phyloP scores from a whole-genome alignment of 352 stramenopile genomes.

The Globisporangium barbulae region DNA sequence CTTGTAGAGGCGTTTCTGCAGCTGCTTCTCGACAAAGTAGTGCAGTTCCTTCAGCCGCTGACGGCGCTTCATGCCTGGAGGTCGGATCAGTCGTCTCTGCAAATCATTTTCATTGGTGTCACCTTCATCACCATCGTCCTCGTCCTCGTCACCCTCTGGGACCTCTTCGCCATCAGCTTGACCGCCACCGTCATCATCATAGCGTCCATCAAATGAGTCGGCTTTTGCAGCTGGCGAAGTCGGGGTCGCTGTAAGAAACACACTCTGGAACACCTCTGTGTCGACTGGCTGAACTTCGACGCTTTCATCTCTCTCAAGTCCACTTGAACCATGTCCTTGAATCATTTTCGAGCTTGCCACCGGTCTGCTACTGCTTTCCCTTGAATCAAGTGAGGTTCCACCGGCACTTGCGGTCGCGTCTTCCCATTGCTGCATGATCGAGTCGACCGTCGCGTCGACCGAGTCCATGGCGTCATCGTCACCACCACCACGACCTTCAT shows the following conservation, averaged over 20 bases:
- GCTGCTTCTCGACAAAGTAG: conserved; percentile 55
- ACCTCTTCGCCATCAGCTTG: conserved; percentile 14
- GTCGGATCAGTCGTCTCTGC: conserved; percentile 1
- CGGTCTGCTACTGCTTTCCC: background rate
- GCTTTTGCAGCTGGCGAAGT: background rate
- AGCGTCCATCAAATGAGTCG: background rate
- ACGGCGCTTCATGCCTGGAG: conserved; percentile 46
- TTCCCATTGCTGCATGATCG: conserved; percentile 60
- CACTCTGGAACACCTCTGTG: background rate
- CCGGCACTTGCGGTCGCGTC: conserved; percentile 3
- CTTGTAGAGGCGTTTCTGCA: conserved; percentile 63
- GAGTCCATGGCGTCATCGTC: conserved; percentile 30
- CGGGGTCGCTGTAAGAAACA: conserved; percentile 26
- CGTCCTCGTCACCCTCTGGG: conserved; percentile 22
- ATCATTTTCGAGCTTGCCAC: background rate
- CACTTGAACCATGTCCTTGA: background rate
- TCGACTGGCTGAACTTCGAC: background rate
- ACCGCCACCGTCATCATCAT: background rate
- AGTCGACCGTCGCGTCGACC: conserved; percentile 47
- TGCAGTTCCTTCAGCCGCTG: conserved; percentile 60
- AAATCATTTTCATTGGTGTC: background rate
- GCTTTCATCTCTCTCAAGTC: background rate
- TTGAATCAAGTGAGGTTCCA: background rate
- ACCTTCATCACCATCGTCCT: conserved; percentile 3
- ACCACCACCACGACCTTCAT: background rate